phyloP scores from a whole-genome alignment of 371 early-diverging fungal genomes.

The Apophysomyces trapeziformis region DNA sequence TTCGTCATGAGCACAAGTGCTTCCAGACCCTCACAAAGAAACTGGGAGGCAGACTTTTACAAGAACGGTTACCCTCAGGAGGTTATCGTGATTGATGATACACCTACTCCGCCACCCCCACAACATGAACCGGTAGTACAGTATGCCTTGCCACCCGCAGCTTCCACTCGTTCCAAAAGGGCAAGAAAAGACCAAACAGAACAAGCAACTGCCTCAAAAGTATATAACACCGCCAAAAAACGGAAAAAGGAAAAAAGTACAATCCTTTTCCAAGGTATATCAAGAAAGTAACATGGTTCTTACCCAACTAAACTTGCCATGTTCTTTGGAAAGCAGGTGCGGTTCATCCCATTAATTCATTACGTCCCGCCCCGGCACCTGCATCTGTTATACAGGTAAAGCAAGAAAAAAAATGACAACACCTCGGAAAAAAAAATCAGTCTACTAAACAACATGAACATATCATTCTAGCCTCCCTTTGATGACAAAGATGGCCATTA shows the following conservation, averaged over 20 bases:
- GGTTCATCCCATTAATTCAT: conserved; percentile 4
- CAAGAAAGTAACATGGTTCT: background rate
- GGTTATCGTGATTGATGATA: conserved; percentile 65
- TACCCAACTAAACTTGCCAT: background rate
- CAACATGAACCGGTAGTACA: conserved; percentile 8
- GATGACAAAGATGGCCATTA: conserved; percentile 96
- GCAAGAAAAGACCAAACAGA: conserved; percentile 6
- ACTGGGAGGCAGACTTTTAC: conserved; percentile 61
- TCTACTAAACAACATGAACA: background rate
- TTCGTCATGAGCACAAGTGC: conserved; percentile 7
- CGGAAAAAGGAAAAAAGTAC: conserved; percentile 1
- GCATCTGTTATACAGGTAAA: conserved; percentile 14
- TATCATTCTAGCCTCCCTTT: conserved; percentile 38
- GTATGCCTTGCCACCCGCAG: conserved; percentile 14
- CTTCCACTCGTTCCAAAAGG: conserved; percentile 18
- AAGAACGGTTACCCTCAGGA: conserved; percentile 63
- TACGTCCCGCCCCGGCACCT: conserved; percentile 7
- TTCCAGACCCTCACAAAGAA: conserved; percentile 20
- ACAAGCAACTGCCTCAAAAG: background rate
- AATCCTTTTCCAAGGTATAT: conserved; percentile 1
- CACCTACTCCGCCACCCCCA: conserved; percentile 53
- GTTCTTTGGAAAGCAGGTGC: background rate
- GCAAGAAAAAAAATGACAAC: conserved; percentile 2
- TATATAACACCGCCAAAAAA: background rate
- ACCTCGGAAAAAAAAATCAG: background rate